Conservation (phyloP, 1,284 basidiomycete genomes). For the Fomitiporia mediterranea region DNA sequence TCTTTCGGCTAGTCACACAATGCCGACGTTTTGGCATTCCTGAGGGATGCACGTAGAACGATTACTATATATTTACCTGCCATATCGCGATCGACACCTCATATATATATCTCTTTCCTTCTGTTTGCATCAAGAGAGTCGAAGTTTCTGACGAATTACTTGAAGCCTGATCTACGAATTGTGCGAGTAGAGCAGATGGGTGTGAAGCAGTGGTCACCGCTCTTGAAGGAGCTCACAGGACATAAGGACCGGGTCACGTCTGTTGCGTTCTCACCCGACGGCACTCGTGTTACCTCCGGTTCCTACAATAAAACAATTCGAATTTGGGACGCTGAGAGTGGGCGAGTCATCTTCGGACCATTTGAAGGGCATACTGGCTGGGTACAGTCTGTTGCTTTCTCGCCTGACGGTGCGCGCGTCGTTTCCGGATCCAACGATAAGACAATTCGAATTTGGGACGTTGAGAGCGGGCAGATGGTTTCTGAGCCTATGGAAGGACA, state of each 20-base stretch:
- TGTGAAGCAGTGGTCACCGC: background rate
- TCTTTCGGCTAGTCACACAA: background rate
- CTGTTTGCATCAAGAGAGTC: background rate
- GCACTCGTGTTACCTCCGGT: constrained; percentile 14
- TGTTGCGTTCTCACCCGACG: constrained; percentile 19
- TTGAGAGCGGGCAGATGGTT: background rate
- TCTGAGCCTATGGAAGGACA: background rate
- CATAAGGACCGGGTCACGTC: constrained; percentile 22
- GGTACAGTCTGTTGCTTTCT: background rate
- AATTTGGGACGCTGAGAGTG: constrained; percentile 13
- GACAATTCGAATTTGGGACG: background rate
- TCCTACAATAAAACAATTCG: constrained; percentile 11
- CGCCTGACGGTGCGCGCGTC: background rate
- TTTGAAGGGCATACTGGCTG: background rate
- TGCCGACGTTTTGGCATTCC: background rate
- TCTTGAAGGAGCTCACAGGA: constrained; percentile 9
- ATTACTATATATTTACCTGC: constrained; percentile 15
- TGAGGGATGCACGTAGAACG: constrained; percentile 14
- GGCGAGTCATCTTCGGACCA: background rate
- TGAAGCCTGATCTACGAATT: background rate
- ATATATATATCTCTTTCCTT: background rate
- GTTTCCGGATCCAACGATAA: background rate
- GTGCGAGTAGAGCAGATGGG: background rate
- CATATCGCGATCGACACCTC: background rate
- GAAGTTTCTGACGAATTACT: background rate